Base-by-base conservation (phyloP, 306 rosid genomes). In the Cucumis hystrix region DNA sequence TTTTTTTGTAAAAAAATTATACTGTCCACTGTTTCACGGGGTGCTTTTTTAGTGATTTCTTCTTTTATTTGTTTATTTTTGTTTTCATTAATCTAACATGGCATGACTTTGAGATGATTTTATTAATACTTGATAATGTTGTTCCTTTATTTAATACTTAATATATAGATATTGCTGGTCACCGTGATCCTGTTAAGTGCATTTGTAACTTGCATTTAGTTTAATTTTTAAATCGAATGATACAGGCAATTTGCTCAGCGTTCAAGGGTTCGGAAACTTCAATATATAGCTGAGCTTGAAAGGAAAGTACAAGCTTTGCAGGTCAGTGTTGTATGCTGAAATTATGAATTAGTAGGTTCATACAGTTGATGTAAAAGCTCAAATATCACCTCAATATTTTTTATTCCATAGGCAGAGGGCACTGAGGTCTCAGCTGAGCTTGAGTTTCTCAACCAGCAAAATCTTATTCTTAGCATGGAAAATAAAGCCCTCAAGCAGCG, bases 191-290 rank as follows among this genome's bases (percentile, higher is more conserved):
- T 64, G 79, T 66, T 79, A 43, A 37, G 15, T 43, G 39, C 40
- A 25, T 49, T 35, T 74, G 20, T 8, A 11, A 28, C 65, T 25
- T 35, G 52, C 35, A 55, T 55, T 28, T 28, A 28, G 41, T 74
- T 58, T 58, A 41, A 76, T 76, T 45, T 59, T 43, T 43, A 41
- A 20, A 60, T 58, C 43, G 21, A 62, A 61, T 74, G 55, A 61
- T 90, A 82, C 89, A 96, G 99, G 91, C 98, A 96, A 88, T 92
- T 92, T 82, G 99, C 99, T 77, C 99, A 96, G 83, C 97, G 99
- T 11, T 96, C 99, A 52, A 89, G 99, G 78, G 99, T 92, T 62
- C 93, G 99, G 56, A 96, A 96, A 82, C 97, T 92, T 85, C 99
- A 96, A 80, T 96, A 92, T 87, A 96, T 96, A 72, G 97, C 99